Percentiles rank a stretch among this genome's conserved stretches.
Conservation (phyloP, 2,329 filamentous ascomycete species). For the Colletotrichum euphorbiae region DNA sequence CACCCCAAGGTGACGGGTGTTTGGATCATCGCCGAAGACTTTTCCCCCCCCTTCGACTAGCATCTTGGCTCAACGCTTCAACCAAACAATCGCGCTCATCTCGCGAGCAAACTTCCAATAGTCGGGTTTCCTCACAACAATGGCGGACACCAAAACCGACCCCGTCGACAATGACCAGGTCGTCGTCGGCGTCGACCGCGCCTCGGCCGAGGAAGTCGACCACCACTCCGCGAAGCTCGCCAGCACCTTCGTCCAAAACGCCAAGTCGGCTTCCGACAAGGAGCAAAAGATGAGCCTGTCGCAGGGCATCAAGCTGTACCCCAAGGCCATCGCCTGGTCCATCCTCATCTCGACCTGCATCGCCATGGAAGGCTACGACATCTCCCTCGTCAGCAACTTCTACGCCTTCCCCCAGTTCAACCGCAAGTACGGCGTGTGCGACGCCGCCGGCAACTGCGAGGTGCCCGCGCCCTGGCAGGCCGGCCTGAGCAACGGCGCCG, state of each 20-base stretch:
- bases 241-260: conserved; percentile 56
- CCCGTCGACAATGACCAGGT: conserved; percentile 15
- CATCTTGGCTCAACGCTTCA: neutral
- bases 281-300: conserved; percentile 77
- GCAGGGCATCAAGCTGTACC: conserved; percentile 85
- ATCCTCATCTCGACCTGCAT: conserved; percentile 91
- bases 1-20: neutral
- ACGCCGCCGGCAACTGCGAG: conserved; percentile 60
- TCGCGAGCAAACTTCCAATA: neutral
- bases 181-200: conserved; percentile 22
- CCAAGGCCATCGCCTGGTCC: conserved; percentile 87
- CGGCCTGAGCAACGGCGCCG: conserved; percentile 69
- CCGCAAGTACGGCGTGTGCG: conserved; percentile 65
- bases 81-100: neutral
- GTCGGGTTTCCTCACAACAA: conserved; percentile 7
- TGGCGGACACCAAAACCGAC: conserved; percentile 30
- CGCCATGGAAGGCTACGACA: conserved; percentile 91
- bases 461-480: conserved; percentile 73
- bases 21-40: neutral
- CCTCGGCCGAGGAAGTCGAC: conserved; percentile 27
- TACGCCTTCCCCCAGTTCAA: conserved; percentile 71
- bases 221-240: conserved; percentile 43
- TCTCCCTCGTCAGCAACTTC: conserved; percentile 85
- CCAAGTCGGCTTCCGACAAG: conserved; percentile 66
- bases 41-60: neutral